Evolutionary conservation across 2,329 filamentous ascomycete genomes (phyloP), one percentile per base, ranked within the genome.

Genomic region (Colletotrichum limetticola): DNA sequence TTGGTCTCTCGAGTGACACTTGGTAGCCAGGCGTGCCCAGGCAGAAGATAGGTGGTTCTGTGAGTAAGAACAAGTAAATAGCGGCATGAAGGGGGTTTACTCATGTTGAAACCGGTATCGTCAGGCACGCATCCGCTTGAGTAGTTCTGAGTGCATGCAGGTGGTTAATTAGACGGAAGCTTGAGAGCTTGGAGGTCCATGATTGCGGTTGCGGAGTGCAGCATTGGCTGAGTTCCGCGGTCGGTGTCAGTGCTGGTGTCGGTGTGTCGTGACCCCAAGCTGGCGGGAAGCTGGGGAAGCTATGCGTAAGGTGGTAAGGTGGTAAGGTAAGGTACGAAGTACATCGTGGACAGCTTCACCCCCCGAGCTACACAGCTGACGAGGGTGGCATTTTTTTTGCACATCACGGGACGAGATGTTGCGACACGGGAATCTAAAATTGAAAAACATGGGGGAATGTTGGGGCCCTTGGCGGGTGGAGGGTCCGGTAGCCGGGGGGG

Each of bases 371-470:
- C 1, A 42, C 1, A 42, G 37, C 37, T 42, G 37, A 42, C 37
- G 22, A 52, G 46, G 19, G 62, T 65, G 22, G 32, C 42, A 35
- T 24, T 55, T 56, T 49, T 49, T 66, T 60, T 49, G 32, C n/a
- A 28, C 60, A 61, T 57, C 55, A 73, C 56, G 66, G 61, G 71
- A 71, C 56, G 71, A 70, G 66, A 60, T 70, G 66, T 70, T 37
- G 28, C 70, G 60, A 61, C 60, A 70, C 65, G 66, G 60, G 70
- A 70, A 73, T 57, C 28, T 52, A 37, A 37, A 58, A 65, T 65
- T 32, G 30, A 42, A 71, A 63, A 71, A 61, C 56, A 66, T 73
- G 66, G 66, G 66, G 66, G 60, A 66, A 53, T 16, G 42, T 53
- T 30, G 28, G 46, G 70, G 32, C 32, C 32, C 32, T 35, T 35